These are phyloP conservation scores for Pachyrhizus erosus DNA, from an alignment of 306 rosid genomes.

Conservation along the genomic window DNA sequence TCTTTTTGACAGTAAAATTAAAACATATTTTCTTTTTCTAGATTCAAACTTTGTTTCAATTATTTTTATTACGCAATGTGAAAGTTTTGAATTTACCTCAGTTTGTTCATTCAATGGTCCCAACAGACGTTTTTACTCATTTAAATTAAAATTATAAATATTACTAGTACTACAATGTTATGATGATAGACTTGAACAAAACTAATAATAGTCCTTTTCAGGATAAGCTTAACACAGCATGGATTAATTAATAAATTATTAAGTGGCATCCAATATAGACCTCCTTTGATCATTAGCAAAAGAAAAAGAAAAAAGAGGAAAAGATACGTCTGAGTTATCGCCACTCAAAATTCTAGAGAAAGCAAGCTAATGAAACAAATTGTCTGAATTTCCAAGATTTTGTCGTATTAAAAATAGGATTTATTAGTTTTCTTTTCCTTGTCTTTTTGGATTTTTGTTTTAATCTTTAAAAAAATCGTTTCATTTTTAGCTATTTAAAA, in stretches of 20 bases:
- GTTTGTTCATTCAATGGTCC: not conserved
- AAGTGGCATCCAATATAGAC: conserved; percentile 32
- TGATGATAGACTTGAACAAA: not conserved
- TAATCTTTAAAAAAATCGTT: too few species aligned
- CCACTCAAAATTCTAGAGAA: not conserved
- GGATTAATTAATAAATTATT: not conserved
- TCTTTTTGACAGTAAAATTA: not conserved
- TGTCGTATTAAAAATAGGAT: not conserved
- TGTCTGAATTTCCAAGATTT: not conserved
- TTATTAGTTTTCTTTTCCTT: too few species aligned
- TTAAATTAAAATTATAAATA: not conserved
- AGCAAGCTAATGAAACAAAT: not conserved
- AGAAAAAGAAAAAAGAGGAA: not conserved
- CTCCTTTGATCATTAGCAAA: conserved; percentile 24
- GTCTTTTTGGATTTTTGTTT: too few species aligned
- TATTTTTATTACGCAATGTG: not conserved
- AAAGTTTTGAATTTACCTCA: not conserved
- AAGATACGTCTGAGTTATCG: not conserved
- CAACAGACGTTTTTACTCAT: not conserved
- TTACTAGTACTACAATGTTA: not conserved
- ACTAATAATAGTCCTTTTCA: not conserved
- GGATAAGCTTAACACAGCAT: not conserved
- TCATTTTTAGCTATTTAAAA: too few species aligned
- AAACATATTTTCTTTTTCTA: not conserved
- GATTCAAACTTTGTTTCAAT: not conserved